Evolutionary conservation across 306 rosid genomes (phyloP), one percentile per base, ranked within the genome.

Genomic region (Corylus heterophylla): DNA sequence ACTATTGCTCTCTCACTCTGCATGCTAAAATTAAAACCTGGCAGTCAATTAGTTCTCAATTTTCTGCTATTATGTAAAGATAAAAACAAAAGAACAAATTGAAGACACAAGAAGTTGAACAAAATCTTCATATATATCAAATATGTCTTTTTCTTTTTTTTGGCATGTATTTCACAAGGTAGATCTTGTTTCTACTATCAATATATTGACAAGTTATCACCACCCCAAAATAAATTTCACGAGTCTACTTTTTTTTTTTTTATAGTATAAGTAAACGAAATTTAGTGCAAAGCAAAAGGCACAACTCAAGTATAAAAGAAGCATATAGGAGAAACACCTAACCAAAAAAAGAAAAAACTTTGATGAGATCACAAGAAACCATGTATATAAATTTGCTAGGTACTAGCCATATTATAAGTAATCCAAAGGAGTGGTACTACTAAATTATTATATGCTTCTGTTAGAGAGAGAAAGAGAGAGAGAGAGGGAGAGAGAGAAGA

Each of bases 1-100:
- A 95, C 98, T 85, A 95, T 95, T 48, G 98, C 98, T 83, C 98
- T 95, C 83, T 95, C 98, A 87, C 97, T 92, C 98, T 95, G 98
- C 90, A 87, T 86, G 89, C 98, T 92, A 95, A 89, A 83, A 79
- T 37, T 35, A 81, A 86, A 83, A 85, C 39, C 74, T 39, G 79
- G 64, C 73, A 87, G 79, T 89, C 86, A 90, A 83, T 82, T 90
- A 81, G 90, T 79, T 83, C 56, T 16, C 63, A 62, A 5, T 31
- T 74, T 47, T 27, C 37, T n/a, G 44, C 17, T 71, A 74, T 37
- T 25, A 52, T 39, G n/a, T 39, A 35, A 16, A 76, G 78, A 74
- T 22, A 25, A 69, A 45, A 63, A 48, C 17, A 52, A 2, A 37
- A 17, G 20, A 51, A 59, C 51, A 31, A 12, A 37, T 18, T 27